Evolutionary conservation across 2,329 filamentous ascomycete genomes (phyloP), one percentile per base, ranked within the genome.

Genomic region (Scytalidium sp.): DNA sequence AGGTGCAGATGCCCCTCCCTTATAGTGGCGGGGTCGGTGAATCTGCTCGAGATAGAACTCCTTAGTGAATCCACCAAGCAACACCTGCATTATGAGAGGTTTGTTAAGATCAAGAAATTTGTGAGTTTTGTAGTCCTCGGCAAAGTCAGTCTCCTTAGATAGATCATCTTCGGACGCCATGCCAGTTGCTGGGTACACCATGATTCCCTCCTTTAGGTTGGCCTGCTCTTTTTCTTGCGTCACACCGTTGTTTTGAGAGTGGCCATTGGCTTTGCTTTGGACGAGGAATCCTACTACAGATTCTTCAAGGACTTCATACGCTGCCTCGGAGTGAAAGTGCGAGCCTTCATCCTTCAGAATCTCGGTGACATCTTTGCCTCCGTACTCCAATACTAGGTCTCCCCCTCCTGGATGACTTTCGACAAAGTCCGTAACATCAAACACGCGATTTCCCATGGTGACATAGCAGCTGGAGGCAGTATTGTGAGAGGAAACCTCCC

Each of bases 41-140:
- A 99, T 89, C 69, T 99, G 94, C 60, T 97, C 86, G 20, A 99
- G 80, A 65, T 99, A 99, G 66, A 99, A 99, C n/a, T 90, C 83
- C 69, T 97, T 99, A 67, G 75, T 83, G 73, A 97, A 99, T 23
- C 87, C 88, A 43, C 92, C 88, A 57, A 75, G 80, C 87, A 89
- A 97, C 40, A 99, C 81, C 70, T 99, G 94, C 69, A 87, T 78
- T 49, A 99, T 78, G 49, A 99, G 78, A 6, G 94, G 93, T 62
- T 80, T 84, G 72, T 81, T 88, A 50, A 99, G 79, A 64, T 99
- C 93, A 53, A 99, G 78, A 64, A 99, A 99, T 70, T 96, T 95
- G 80, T 97, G 86, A 51, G 80, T 88, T 70, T 90, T 88, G 75
- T 87, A 99, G 66, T 99, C 94, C 42, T 71, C 70, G 20, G 56